Evolutionary conservation across 805 yeast species (phyloP).

Genomic region (Lipomyces anomalus): DNA sequence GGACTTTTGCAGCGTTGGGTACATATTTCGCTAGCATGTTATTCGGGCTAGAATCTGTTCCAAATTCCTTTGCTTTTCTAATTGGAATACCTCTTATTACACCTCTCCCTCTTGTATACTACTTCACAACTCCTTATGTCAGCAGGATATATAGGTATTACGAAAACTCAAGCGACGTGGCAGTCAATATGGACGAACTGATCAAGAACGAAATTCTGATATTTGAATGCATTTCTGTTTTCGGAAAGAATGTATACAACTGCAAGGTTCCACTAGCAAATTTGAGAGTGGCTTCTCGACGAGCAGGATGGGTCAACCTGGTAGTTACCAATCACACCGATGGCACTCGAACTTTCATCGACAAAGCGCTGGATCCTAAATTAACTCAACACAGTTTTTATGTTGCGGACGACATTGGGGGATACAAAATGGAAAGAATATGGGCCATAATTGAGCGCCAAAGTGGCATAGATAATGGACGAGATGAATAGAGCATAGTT

Average conservation of each 20-base stretch:
- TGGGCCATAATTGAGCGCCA: constrained; percentile 78
- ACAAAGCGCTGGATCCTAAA: neutral
- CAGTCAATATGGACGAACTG: constrained; percentile 61
- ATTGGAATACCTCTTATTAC: constrained; percentile 42
- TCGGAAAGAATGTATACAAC: constrained; percentile 63
- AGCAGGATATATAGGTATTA: constrained; percentile 66
- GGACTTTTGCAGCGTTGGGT: constrained; percentile 23
- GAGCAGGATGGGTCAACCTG: constrained; percentile 49
- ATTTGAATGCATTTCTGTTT: constrained; percentile 58
- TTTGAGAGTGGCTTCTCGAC: constrained; percentile 36
- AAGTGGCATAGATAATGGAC: constrained; percentile 62
- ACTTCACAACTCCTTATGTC: constrained; percentile 60
- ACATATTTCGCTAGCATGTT: constrained; percentile 21
- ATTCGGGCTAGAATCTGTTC: constrained; percentile 37
- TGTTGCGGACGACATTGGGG: constrained; percentile 70
- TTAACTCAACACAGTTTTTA: constrained; percentile 41
- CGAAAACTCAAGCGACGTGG: constrained; percentile 37
- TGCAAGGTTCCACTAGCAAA: constrained; percentile 50
- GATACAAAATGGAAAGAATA: constrained; percentile 73
- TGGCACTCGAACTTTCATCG: neutral
- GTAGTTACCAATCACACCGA: constrained; percentile 14
- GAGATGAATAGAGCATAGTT: constrained; percentile 29
- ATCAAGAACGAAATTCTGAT: constrained; percentile 57
- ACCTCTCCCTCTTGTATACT: constrained; percentile 54
- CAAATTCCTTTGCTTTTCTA: constrained; percentile 42